These are phyloP conservation scores for Zhuliangozyma blackwelliae DNA, from an alignment of 1,139 yeast species.

Conservation along the genomic window DNA sequence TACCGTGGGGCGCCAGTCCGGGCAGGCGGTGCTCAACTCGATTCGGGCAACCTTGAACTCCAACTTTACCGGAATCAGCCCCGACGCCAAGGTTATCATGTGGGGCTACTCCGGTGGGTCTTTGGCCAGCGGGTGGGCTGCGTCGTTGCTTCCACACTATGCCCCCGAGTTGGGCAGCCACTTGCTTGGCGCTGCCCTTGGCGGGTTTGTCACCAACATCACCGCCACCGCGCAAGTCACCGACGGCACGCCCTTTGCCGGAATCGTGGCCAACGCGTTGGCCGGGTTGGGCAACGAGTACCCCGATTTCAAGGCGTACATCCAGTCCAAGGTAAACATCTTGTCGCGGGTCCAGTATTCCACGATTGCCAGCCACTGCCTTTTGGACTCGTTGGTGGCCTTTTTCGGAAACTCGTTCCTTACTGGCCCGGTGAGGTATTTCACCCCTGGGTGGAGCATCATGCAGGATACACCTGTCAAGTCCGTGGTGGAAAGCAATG, in stretches of 20 bases:
- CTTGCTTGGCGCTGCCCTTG: constrained; percentile 27
- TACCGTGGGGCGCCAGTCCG: constrained; percentile 29
- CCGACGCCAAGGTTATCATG: constrained; percentile 22
- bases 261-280: constrained; percentile 22
- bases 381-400: constrained; percentile 9
- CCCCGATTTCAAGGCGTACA: constrained; percentile 10
- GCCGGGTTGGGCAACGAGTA: constrained; percentile 26
- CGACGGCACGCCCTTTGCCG: constrained; percentile 24
- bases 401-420: constrained; percentile 13
- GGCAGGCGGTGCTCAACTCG: constrained; percentile 27
- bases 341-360: constrained; percentile 5
- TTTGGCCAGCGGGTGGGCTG: constrained; percentile 37
- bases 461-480: constrained; percentile 13
- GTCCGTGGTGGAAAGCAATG: constrained; percentile 16
- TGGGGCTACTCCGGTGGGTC: constrained; percentile 44
- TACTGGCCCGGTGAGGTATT: constrained; percentile 14
- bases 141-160: constrained; percentile 26
- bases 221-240: constrained; percentile 16
- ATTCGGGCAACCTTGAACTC: constrained; percentile 26
- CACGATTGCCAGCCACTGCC: constrained; percentile 14
- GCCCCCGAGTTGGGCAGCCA: constrained; percentile 25
- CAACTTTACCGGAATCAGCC: constrained; percentile 23
- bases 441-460: constrained; percentile 14
- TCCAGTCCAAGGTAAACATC: background rate
- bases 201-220: constrained; percentile 26